Conservation (phyloP, 371 early-diverging fungal genomes). For the Mortierella sp. region DNA sequence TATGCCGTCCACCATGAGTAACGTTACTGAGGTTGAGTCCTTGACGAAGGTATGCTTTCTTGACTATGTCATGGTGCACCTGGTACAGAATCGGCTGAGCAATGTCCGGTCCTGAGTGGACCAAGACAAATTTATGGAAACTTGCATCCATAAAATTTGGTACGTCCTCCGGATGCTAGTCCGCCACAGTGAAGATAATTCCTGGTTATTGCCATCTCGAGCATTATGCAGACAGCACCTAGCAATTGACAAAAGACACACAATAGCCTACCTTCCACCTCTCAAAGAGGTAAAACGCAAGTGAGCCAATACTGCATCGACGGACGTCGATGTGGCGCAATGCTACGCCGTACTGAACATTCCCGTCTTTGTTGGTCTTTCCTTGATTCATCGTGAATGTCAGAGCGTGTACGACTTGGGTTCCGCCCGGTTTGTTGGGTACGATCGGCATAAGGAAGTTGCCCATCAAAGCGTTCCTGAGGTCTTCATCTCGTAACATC, state of each 20-base stretch:
- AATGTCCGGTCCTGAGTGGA: constrained; percentile 1
- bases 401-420: constrained; percentile 1
- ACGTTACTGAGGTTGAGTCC: background rate
- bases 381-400: constrained; percentile 3
- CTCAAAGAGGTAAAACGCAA: constrained; percentile 25
- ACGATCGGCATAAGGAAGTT: background rate
- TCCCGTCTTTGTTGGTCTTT: constrained; percentile 6
- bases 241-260: too few species aligned
- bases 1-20: constrained; percentile 18
- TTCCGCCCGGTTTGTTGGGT: constrained; percentile 1
- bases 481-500: background rate
- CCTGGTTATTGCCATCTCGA: background rate
- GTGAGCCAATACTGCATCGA: constrained; percentile 19
- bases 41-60: background rate
- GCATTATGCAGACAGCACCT: background rate
- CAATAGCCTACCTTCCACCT: constrained; percentile 23
- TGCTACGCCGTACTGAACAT: constrained; percentile 13
- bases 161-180: background rate
- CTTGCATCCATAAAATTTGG: constrained; percentile 1
- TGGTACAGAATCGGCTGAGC: too few species aligned
- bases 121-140: constrained; percentile 6
- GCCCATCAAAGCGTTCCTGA: constrained; percentile 1
- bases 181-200: background rate
- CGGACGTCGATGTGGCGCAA: constrained; percentile 19
- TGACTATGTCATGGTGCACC: background rate